Conservation (phyloP, 768 basidiomycete genomes). For the Xerocomellus chrysenteron region DNA sequence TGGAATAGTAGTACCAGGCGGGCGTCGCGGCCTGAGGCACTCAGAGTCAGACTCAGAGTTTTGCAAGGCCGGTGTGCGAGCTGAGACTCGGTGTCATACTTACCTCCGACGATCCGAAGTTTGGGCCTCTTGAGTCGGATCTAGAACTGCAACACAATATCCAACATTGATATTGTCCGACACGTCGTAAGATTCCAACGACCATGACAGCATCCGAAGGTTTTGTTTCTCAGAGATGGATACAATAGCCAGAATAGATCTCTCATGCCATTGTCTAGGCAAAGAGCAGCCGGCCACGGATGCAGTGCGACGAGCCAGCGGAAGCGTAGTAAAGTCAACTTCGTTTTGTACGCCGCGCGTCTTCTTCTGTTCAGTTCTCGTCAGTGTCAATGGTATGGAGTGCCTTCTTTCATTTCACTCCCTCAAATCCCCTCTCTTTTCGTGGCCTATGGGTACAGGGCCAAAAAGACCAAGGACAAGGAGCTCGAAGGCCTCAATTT, state of each 20-base stretch:
- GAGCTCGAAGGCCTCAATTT: not conserved
- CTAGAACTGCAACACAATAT: not conserved
- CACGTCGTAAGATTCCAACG: too few relatives aligned
- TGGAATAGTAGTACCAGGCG: not conserved
- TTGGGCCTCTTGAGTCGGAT: not conserved
- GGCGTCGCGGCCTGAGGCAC: not conserved
- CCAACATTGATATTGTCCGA: too few relatives aligned
- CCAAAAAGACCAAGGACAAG: not conserved
- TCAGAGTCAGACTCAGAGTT: not conserved
- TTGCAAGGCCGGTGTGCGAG: too few relatives aligned
- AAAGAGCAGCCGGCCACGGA: not conserved
- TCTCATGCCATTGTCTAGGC: not conserved
- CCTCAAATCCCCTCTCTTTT: not conserved
- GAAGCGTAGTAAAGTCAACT: not conserved
- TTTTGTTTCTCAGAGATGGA: not conserved
- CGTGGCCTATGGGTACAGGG: not conserved
- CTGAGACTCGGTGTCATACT: not conserved
- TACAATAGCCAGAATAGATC: not conserved
- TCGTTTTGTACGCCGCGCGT: too few relatives aligned
- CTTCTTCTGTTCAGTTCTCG: not conserved
- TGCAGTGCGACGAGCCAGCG: not conserved
- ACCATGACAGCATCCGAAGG: too few relatives aligned
- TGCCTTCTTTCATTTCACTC: not conserved
- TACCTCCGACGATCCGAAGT: not conserved
- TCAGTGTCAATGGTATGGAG: not conserved